A percentile compares a stretch with the other conserved stretches of the same genome.
Evolutionary conservation across 352 stramenopile genomes (phyloP).

Genomic region (Lagenidium giganteum): DNA sequence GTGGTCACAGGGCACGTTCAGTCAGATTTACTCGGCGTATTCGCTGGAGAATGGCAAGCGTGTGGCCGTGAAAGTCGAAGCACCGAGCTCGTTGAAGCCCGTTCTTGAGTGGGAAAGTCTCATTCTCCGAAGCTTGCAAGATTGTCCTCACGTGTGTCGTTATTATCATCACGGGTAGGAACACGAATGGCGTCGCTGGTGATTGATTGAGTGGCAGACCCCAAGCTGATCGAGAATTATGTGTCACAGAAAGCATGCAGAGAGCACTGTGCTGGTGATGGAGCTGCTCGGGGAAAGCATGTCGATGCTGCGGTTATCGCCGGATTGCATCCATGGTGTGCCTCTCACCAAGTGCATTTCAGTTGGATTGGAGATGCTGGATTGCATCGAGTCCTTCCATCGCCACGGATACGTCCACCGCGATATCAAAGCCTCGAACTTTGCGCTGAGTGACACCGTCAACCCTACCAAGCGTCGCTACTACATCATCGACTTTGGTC

Average conservation of each 20-base stretch:
- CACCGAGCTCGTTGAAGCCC: constrained; percentile 79
- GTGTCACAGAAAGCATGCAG: constrained; percentile 57
- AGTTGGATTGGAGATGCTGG: constrained; percentile 82
- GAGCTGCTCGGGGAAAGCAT: constrained; percentile 85
- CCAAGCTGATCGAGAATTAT: too few species aligned
- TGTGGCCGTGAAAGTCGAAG: constrained; percentile 85
- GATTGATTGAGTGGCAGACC: too few species aligned
- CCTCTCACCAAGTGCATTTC: constrained; percentile 62
- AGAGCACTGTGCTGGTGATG: constrained; percentile 87
- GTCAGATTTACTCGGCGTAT: constrained; percentile 86
- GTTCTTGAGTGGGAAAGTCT: constrained; percentile 87
- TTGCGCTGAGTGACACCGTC: constrained; percentile 48
- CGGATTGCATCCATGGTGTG: constrained; percentile 76
- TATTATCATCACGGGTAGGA: constrained; percentile 77
- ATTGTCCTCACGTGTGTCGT: constrained; percentile 76
- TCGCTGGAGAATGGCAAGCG: constrained; percentile 65
- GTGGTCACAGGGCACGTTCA: constrained; percentile 84
- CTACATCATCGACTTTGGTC: constrained; percentile 81
- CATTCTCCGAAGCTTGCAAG: constrained; percentile 82
- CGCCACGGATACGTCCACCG: constrained; percentile 82
- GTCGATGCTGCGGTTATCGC: constrained; percentile 79
- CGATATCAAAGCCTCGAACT: constrained; percentile 89
- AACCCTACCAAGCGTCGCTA: constrained; percentile 53
- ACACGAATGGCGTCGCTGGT: background rate
- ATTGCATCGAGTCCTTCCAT: constrained; percentile 85